A percentile compares a stretch with the other conserved stretches of the same genome.
Evolutionary conservation across 306 rosid species (phyloP).

Genomic region (Quillaja saponaria): DNA sequence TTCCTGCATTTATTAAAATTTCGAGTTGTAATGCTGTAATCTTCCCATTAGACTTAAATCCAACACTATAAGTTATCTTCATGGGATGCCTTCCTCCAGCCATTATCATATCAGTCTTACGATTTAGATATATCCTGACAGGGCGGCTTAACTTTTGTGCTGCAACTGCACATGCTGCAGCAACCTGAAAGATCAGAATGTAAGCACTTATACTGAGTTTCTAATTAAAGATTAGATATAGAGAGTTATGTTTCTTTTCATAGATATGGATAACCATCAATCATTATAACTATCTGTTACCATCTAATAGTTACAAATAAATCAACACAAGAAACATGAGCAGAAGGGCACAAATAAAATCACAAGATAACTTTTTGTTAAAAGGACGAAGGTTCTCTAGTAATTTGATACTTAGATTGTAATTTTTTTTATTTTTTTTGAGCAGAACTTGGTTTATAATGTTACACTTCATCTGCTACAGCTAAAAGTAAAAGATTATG

Average conservation of each 20-base stretch:
- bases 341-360: no score
- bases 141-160: conserved; percentile 76
- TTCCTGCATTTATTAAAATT: conserved; percentile 79
- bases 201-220: conserved; percentile 19
- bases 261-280: background rate
- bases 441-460: no score
- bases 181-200: conserved; percentile 53
- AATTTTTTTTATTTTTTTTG: no score
- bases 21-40: conserved; percentile 74
- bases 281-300: background rate
- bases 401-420: no score
- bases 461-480: no score
- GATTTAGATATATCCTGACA: conserved; percentile 74
- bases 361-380: no score
- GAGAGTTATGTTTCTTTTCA: background rate
- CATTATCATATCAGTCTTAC: conserved; percentile 89
- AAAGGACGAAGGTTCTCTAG: no score
- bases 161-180: conserved; percentile 85
- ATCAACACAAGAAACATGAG: no score
- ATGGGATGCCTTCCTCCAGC: conserved; percentile 98
- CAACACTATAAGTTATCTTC: conserved; percentile 79
- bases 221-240: background rate
- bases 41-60: conserved; percentile 84
- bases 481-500: no score
- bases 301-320: background rate